Evolutionary conservation across 2,329 filamentous ascomycete genomes (phyloP).

Genomic region (Cladosporium sp.): DNA sequence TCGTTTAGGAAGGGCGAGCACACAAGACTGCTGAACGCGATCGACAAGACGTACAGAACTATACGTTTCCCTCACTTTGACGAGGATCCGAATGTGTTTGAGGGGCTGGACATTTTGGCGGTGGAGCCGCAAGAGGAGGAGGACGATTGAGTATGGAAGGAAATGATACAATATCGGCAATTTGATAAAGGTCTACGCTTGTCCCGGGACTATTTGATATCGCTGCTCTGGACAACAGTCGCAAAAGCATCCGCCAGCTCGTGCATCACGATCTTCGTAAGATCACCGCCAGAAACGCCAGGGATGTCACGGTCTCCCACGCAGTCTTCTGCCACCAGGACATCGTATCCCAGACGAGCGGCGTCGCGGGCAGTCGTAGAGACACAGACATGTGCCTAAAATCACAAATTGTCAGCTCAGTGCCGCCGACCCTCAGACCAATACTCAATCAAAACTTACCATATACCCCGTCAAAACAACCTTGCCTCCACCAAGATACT

Average conservation of each 20-base stretch:
- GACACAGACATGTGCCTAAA: constrained; percentile 60
- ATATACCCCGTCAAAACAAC: constrained; percentile 60
- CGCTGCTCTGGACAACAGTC: constrained; percentile 52
- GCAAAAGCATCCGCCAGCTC: constrained; percentile 63
- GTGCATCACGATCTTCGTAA: constrained; percentile 51
- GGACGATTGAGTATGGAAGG: constrained; percentile 15
- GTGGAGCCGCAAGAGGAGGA: constrained; percentile 14
- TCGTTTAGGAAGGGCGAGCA: constrained; percentile 14
- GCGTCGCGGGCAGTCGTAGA: constrained; percentile 60
- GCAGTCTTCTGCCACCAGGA: constrained; percentile 57
- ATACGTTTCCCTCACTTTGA: constrained; percentile 24
- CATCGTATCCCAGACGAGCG: constrained; percentile 59
- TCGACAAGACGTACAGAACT: constrained; percentile 3
- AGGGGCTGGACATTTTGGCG: constrained; percentile 26
- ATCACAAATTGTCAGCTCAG: neutral
- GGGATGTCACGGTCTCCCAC: constrained; percentile 66
- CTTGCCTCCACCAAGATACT: constrained; percentile 55
- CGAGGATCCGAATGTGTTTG: constrained; percentile 27
- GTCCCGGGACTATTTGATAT: constrained; percentile 37
- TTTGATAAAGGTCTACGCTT: neutral
- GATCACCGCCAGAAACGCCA: constrained; percentile 52
- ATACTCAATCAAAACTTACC: constrained; percentile 24
- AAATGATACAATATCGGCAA: neutral
- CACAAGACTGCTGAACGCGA: constrained; percentile 8
- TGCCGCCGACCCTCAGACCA: neutral